These are phyloP conservation scores for Penicillium polonicum DNA, from an alignment of 2,329 filamentous ascomycete species.

Conservation along the genomic window DNA sequence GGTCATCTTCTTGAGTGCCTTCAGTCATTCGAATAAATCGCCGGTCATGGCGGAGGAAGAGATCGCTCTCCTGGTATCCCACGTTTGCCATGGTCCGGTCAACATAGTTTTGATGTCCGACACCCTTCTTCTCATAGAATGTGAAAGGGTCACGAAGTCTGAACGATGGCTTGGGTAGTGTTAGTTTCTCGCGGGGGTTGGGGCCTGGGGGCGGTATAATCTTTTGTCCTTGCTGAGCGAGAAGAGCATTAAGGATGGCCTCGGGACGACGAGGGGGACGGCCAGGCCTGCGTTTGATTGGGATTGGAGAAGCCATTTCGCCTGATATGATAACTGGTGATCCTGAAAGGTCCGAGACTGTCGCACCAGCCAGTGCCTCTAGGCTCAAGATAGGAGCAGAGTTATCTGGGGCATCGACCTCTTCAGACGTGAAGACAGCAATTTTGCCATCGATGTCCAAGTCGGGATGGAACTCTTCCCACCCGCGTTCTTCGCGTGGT, in stretches of 20 bases:
- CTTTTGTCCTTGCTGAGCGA: conserved; percentile 58
- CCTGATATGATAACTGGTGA: conserved; percentile 44
- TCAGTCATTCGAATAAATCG: conserved; percentile 65
- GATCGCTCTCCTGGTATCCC: conserved; percentile 91
- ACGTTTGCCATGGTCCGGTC: conserved; percentile 95
- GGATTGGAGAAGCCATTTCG: conserved; percentile 40
- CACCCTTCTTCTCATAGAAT: conserved; percentile 71
- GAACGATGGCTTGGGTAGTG: conserved; percentile 51
- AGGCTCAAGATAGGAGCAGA: conserved; percentile 45
- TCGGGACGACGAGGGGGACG: conserved; percentile 64
- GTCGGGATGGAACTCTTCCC: conserved; percentile 97
- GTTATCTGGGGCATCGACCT: conserved; percentile 73
- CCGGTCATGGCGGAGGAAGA: conserved; percentile 75
- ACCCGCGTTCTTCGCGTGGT: conserved; percentile 90
- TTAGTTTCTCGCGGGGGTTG: conserved; percentile 51
- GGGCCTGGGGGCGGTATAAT: conserved; percentile 49
- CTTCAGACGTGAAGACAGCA: conserved; percentile 74
- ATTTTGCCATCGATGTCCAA: conserved; percentile 83
- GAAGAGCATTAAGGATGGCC: conserved; percentile 60
- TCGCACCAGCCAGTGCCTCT: conserved; percentile 31
- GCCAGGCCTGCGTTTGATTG: conserved; percentile 60
- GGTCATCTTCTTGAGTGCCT: conserved; percentile 62
- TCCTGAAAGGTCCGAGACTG: conserved; percentile 33
- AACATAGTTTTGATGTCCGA: conserved; percentile 85
- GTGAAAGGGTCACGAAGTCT: conserved; percentile 48